Evolutionary conservation across 441 rosid species (phyloP).

Genomic region (Rhodomyrtus psidioides): DNA sequence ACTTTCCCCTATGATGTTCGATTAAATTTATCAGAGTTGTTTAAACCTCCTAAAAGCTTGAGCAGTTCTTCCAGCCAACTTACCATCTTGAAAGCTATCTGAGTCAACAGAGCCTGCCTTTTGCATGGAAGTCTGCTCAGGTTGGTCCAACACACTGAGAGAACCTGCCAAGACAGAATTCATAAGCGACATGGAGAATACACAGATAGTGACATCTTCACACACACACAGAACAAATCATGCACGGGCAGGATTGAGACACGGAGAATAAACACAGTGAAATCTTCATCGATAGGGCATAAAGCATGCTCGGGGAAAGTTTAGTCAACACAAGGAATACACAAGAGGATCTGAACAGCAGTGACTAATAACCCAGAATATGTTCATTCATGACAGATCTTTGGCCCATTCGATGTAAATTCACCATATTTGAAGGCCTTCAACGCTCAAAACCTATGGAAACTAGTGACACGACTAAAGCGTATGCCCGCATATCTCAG

Average conservation of each 20-base stretch:
- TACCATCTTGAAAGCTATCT: conserved; percentile 50
- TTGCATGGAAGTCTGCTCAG: conserved; percentile 37
- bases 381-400: not conserved
- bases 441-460: not conserved
- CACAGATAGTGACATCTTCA: not conserved
- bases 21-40: conserved; percentile 18
- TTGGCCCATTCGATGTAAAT: not conserved
- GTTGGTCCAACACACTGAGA: conserved; percentile 35
- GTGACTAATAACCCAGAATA: not conserved
- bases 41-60: not conserved
- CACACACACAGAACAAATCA: not conserved
- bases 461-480: not conserved
- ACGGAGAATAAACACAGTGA: not conserved
- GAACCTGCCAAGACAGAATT: conserved; percentile 28
- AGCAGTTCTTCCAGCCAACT: conserved; percentile 8
- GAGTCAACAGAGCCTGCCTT: conserved; percentile 42
- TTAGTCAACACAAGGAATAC: not conserved
- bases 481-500: not conserved
- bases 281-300: not conserved
- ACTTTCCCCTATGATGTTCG: conserved; percentile 40
- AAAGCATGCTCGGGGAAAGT: not conserved
- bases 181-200: not conserved
- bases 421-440: not conserved
- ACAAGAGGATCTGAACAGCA: not conserved
- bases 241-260: not conserved